Evolutionary conservation across 2,329 filamentous ascomycete species (phyloP), one percentile per base, ranked within the genome.

Genomic region (Alternaria sp.): DNA sequence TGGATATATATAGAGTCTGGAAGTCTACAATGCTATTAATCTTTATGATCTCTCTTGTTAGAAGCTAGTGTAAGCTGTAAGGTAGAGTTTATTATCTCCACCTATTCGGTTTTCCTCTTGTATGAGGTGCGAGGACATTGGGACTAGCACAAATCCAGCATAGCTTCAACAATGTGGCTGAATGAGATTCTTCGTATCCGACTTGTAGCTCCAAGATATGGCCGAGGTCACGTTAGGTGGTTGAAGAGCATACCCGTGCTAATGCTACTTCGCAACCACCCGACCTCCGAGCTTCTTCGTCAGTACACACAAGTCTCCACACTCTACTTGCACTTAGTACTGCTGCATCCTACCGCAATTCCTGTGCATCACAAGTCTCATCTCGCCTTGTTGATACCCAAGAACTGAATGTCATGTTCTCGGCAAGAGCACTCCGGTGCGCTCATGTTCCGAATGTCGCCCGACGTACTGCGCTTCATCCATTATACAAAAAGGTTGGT

Each of bases 381-480:
- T 36, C 9, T 7, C 0, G 25, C 34, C 4, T 36, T 1, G 5
- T 50, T n/a, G 3, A 18, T 14, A 9, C 20, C 6, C 4, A 32
- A 50, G 8, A 38, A 12, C 5, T 18, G 20, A 1, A 22, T n/a
- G 30, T 50, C 20, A 60, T 60, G 57, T 43, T 49, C 20, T 20
- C 45, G 32, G n/a, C 38, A 51, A 48, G 57, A 50, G 38, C 57
- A 22, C 45, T 60, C 5, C 45, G 45, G 32, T 51, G 38, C 22
- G 28, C 28, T 20, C 16, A 18, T 32, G 9, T 20, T 11, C 30
- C 53, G 27, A 3, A 36, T 20, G 5, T 55, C 10, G 34, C 20
- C 32, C 30, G 32, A 9, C 30, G 46, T 38, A n/a, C 46, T 16
- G 32, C 20, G 46, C 32, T 50, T n/a, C 20, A 50, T 11, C 32